A percentile compares a stretch with the other conserved stretches of the same genome.
phyloP scores from a whole-genome alignment of 2,329 filamentous ascomycete species.

The Simplicillium sp. region DNA sequence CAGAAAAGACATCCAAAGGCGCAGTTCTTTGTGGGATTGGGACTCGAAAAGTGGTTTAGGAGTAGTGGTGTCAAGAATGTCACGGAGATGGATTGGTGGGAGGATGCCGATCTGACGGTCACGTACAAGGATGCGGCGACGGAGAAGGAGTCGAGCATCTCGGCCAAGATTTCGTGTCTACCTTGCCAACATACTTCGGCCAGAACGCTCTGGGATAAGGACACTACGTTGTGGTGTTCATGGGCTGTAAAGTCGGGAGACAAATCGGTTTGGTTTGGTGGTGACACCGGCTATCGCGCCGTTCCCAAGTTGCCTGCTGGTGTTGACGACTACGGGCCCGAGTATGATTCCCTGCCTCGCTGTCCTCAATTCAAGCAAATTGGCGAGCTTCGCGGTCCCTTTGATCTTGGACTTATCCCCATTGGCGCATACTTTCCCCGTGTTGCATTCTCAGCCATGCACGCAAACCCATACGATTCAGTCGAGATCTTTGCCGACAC shows the following conservation, averaged over 20 bases:
- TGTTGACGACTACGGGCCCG: conserved; percentile 61
- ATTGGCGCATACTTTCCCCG: conserved; percentile 82
- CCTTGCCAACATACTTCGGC: conserved; percentile 79
- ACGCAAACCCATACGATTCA: conserved; percentile 77
- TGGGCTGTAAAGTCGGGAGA: conserved; percentile 70
- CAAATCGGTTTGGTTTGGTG: conserved; percentile 78
- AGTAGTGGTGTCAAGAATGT: conserved; percentile 62
- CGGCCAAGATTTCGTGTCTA: conserved; percentile 65
- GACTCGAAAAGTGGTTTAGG: conserved; percentile 75
- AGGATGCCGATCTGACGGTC: conserved; percentile 65
- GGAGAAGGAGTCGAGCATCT: conserved; percentile 40
- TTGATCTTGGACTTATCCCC: conserved; percentile 85
- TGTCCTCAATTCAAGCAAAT: conserved; percentile 85
- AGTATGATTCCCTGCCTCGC: conserved; percentile 55
- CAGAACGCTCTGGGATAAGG: conserved; percentile 58
- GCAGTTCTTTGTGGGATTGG: conserved; percentile 82
- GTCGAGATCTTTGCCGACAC: conserved; percentile 88
- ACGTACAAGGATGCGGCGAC: conserved; percentile 17
- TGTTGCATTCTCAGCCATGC: conserved; percentile 66
- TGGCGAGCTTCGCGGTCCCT: conserved; percentile 69
- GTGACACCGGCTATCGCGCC: conserved; percentile 82
- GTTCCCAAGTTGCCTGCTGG: conserved; percentile 56
- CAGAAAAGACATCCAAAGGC: conserved; percentile 62
- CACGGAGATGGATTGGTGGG: conserved; percentile 94
- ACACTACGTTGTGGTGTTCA: conserved; percentile 75